Percentiles rank a stretch among this genome's conserved stretches.
Evolutionary conservation across 1,284 basidiomycete genomes (phyloP).

Genomic region (Tylopilus sp.): DNA sequence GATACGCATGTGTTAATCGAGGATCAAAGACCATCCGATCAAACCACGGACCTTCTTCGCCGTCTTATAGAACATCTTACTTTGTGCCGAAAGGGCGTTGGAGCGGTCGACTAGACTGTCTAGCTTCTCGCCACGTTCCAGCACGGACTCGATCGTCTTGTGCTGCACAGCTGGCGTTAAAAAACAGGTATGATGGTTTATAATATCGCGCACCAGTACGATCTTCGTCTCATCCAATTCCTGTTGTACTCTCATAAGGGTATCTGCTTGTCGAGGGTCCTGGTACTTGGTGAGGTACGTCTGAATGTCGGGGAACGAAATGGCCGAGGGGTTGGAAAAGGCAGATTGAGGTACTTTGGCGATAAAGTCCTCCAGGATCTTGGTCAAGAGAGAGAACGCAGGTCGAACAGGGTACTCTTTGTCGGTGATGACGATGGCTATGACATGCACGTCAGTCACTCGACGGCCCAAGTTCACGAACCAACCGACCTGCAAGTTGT

Average conservation of each 20-base stretch:
- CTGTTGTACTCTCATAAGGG: constrained; percentile 98
- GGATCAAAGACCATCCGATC: background rate
- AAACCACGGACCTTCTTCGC: constrained; percentile 82
- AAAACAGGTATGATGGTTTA: background rate
- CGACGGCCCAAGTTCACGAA: constrained; percentile 10
- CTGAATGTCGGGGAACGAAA: constrained; percentile 80
- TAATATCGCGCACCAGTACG: constrained; percentile 70
- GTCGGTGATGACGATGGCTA: constrained; percentile 94
- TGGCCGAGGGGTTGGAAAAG: constrained; percentile 69
- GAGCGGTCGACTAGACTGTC: constrained; percentile 98
- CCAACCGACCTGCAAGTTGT: constrained; percentile 77
- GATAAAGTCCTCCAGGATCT: constrained; percentile 94
- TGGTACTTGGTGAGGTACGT: constrained; percentile 95
- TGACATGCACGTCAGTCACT: constrained; percentile 9
- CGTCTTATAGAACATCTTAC: constrained; percentile 96
- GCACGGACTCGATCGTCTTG: constrained; percentile 98
- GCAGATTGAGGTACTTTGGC: constrained; percentile 81
- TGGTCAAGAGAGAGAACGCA: constrained; percentile 95
- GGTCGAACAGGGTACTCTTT: constrained; percentile 97
- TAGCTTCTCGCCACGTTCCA: constrained; percentile 97
- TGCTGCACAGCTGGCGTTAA: constrained; percentile 67
- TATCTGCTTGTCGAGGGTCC: constrained; percentile 97
- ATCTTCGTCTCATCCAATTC: constrained; percentile 99
- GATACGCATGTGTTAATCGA: constrained; percentile 14
- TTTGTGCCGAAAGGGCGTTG: constrained; percentile 90